Evolutionary conservation across 2,329 filamentous ascomycete species (phyloP), one percentile per base, ranked within the genome.

Genomic region (Dryadomyces sulphureus): DNA sequence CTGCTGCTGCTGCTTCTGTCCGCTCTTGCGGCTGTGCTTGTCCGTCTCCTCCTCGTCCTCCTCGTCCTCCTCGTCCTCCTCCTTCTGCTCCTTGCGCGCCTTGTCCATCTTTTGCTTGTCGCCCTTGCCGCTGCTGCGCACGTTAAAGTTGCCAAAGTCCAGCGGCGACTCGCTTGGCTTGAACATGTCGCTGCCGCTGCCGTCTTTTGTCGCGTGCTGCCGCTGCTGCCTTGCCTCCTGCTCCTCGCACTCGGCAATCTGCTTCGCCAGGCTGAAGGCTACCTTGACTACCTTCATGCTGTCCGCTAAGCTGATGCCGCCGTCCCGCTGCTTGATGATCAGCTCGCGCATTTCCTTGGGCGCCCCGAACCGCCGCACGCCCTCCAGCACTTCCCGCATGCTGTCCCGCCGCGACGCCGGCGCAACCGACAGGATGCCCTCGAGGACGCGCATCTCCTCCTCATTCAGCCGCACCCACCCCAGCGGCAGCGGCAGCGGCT

Each of bases 301-400:
- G 11, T 70, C 60, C 59, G 64, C 56, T 66, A 67, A 58, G 54
- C 54, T 54, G 25, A 58, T 50, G 1, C 54, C 64, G 52, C 70
- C 69, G 43, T 77, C 68, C 60, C 81, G 72, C 45, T 82, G 70
- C 52, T 73, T 72, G 34, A 62, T 57, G 38, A 77, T 60, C 49
- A 77, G 56, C 35, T 81, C 72, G 46, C 74, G 72, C 17, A 87
- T 63, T 57, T 87, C 84, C 20, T 64, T 55, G 1, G 86, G 84
- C 16, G 87, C 75, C 9, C 87, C 87, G 38, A 79, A 70, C 49
- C 70, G 69, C 63, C 79, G 77, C 50, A 90, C 70, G 24, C 72
- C 66, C 50, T 73, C 65, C n/a, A 84, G 63, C 8, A 79, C 68
- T 41, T 74, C 68, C 48, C 77, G 69, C 48, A 88, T 61, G 20